Evolutionary conservation across 1,284 basidiomycete species (phyloP).

Genomic region (Trichosporon asahii): DNA sequence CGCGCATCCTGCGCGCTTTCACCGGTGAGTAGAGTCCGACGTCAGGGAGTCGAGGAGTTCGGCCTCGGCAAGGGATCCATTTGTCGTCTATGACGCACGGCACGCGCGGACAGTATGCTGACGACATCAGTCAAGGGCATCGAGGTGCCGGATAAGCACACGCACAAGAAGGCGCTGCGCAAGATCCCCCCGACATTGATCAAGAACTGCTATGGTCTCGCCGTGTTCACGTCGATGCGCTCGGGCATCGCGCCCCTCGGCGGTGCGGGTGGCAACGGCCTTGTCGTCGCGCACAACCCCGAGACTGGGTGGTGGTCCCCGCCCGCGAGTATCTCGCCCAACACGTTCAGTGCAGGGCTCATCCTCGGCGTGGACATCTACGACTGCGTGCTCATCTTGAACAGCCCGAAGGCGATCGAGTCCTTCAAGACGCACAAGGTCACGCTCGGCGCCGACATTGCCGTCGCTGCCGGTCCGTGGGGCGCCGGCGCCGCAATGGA

Average conservation of each 20-base stretch:
- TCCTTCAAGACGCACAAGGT: constrained; percentile 56
- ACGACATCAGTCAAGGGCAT: constrained; percentile 40
- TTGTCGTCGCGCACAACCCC: constrained; percentile 51
- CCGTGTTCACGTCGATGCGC: constrained; percentile 56
- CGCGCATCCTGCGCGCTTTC: constrained; percentile 54
- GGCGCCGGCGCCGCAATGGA: constrained; percentile 55
- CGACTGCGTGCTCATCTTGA: constrained; percentile 54
- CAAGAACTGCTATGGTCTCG: constrained; percentile 51
- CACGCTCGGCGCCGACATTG: constrained; percentile 56
- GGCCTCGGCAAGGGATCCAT: not conserved
- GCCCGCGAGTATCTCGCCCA: constrained; percentile 55
- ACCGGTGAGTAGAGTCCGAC: constrained; percentile 42
- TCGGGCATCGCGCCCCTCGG: constrained; percentile 57
- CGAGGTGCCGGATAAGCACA: constrained; percentile 42
- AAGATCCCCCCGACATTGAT: constrained; percentile 58
- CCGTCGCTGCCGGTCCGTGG: constrained; percentile 56
- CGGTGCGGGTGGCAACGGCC: constrained; percentile 56
- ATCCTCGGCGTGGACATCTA: constrained; percentile 54
- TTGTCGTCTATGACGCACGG: not conserved
- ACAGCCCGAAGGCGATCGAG: constrained; percentile 55
- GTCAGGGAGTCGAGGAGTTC: not conserved
- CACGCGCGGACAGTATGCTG: too few relatives aligned
- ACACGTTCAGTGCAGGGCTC: constrained; percentile 54
- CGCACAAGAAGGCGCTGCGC: constrained; percentile 52
- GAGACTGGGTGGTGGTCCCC: constrained; percentile 56